These are phyloP conservation scores for Aspergillus bridgeri DNA, from an alignment of 495 filamentous ascomycete genomes.

Conservation along the genomic window DNA sequence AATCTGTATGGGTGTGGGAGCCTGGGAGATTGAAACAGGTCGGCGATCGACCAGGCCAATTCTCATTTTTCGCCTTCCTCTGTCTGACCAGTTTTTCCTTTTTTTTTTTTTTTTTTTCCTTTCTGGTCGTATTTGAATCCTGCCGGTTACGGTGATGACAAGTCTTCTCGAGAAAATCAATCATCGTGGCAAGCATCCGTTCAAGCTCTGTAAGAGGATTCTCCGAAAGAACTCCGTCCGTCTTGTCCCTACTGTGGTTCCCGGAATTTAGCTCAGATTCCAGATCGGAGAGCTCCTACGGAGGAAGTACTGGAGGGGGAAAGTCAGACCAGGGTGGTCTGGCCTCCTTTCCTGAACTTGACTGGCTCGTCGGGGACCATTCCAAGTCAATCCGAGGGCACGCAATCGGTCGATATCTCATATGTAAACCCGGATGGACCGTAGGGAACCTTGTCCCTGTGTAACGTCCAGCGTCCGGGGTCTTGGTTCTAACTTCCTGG, in stretches of 20 bases:
- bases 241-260: not conserved
- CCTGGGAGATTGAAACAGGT: constrained; percentile 3
- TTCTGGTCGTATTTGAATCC: not conserved
- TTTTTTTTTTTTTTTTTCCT: not conserved
- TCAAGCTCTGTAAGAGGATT: not conserved
- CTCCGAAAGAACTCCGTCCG: not conserved
- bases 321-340: not conserved
- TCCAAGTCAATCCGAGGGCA: not conserved
- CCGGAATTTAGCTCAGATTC: not conserved
- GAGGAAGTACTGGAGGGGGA: not conserved
- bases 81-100: constrained; percentile 1
- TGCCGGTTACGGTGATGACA: not conserved
- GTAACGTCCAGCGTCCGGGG: not conserved
- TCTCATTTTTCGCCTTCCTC: not conserved
- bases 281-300: not conserved
- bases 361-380: not conserved
- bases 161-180: not conserved
- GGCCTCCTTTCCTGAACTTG: not conserved
- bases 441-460: not conserved
- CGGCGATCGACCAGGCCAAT: not conserved
- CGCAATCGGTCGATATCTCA: not conserved
- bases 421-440: not conserved
- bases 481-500: not conserved
- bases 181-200: not conserved
- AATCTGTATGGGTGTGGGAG: constrained; percentile 3